phyloP scores from a whole-genome alignment of 352 stramenopile species.

The Plasmopara muralis region DNA sequence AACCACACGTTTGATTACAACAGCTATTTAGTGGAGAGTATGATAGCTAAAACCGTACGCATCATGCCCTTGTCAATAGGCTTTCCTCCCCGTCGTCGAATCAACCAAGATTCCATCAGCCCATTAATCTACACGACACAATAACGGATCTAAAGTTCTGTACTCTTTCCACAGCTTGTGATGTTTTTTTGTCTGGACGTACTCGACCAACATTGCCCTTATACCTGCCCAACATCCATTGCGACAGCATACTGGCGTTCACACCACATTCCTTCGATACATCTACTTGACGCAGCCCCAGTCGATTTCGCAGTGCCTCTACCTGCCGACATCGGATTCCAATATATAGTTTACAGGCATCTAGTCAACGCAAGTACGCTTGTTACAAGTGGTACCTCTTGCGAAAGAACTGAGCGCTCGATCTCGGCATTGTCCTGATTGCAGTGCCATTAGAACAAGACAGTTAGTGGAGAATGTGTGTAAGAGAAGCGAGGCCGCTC shows the following conservation, averaged over 20 bases:
- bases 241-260: slow-evolving; percentile 80
- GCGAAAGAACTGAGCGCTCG: slow-evolving; percentile 69
- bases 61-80: slow-evolving; percentile 71
- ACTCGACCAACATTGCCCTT: slow-evolving; percentile 77
- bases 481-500: slow-evolving; percentile 3
- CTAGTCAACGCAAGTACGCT: not conserved
- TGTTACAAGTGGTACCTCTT: slow-evolving; percentile 35
- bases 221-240: slow-evolving; percentile 83
- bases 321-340: slow-evolving; percentile 30
- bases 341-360: not conserved
- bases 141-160: slow-evolving; percentile 1
- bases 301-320: slow-evolving; percentile 60
- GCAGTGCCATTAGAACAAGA: not conserved
- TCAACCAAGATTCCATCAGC: slow-evolving; percentile 81
- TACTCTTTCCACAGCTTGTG: not conserved
- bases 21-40: not conserved
- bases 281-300: slow-evolving; percentile 72
- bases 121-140: slow-evolving; percentile 56
- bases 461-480: slow-evolving; percentile 2
- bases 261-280: slow-evolving; percentile 82
- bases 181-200: slow-evolving; percentile 13
- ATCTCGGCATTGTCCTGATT: slow-evolving; percentile 79
- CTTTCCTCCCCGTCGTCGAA: slow-evolving; percentile 70
- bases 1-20: not conserved
- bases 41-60: slow-evolving; percentile 18